Evolutionary conservation across 2,329 filamentous ascomycete genomes (phyloP), one percentile per base, ranked within the genome.

Genomic region (Diaporthe helianthi): DNA sequence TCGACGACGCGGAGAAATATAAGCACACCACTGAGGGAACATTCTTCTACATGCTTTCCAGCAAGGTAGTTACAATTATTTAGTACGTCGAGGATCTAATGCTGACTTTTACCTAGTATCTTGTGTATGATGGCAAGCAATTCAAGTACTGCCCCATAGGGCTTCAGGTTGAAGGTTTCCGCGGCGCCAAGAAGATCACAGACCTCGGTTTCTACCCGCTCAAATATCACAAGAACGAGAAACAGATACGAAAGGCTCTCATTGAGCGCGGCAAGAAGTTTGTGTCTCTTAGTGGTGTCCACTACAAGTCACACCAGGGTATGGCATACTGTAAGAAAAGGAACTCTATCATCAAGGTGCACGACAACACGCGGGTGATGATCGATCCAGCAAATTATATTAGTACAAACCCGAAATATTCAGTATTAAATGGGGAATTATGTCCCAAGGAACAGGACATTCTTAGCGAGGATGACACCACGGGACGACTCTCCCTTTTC

Each of bases 381-480:
- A 85, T 97, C 29, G 94, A 97, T 76, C 89, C 93, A 0, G 89
- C 89, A 4, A 92, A n/a, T n/a, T n/a, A n/a, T n/a, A n/a, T n/a
- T n/a, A n/a, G n/a, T 92, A 51, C 94, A 97, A 93, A 96, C 73
- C 92, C 94, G 1, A 97, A 97, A 77, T 97, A 97, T 73, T 87
- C 87, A 0, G 88, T 95, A 74, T 93, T 91, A 26, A 85, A 87
- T 1, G 89, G n/a, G n/a, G n/a, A n/a, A n/a, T n/a, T 97, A 67
- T 90, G 91, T 61, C 88, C 92, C 0, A 91, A 92, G 73, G 90
- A 94, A 69, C 85, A 88, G 31, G 88, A 92, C 73, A 78, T 88
- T 1, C 75, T 89, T 1, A 85, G 84, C 24, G 85, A 85, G 7
- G 80, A 80, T 26, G 83, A 84, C 36, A 77, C 76, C 8, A 80